Evolutionary conservation across 73 alveolate genomes (phyloP).

Genomic region (Tetrahymena malaccensis): DNA sequence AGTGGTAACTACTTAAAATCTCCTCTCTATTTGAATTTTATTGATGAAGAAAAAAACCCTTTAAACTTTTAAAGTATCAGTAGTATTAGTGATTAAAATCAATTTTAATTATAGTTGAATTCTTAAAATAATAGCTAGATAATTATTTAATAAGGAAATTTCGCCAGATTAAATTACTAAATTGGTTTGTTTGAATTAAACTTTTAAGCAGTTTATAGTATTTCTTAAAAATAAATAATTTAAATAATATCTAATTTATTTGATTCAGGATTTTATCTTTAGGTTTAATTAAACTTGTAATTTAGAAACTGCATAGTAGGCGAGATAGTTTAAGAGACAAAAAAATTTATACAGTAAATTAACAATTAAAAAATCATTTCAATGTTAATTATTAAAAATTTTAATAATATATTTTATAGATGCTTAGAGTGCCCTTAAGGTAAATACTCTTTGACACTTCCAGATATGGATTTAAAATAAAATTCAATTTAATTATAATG

Average conservation of each 20-base stretch:
- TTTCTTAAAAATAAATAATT: background rate
- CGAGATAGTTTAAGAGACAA: background rate
- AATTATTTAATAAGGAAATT: background rate
- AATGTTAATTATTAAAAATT: too few relatives aligned
- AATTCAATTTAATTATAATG: background rate
- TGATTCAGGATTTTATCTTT: background rate
- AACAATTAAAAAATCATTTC: too few relatives aligned
- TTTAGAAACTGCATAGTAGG: background rate
- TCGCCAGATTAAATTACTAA: background rate
- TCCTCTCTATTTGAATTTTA: background rate
- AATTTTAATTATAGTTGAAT: background rate
- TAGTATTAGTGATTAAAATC: background rate
- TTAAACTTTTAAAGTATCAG: background rate
- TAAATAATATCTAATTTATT: background rate
- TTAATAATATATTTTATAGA: background rate
- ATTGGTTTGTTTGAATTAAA: background rate
- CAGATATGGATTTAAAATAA: background rate
- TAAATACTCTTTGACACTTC: background rate
- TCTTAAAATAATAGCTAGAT: background rate
- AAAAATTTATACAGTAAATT: background rate
- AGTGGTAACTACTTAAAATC: background rate
- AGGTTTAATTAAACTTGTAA: background rate
- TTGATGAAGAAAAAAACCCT: background rate
- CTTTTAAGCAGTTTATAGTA: background rate
- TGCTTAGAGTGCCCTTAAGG: background rate